Conservation (phyloP, 1,284 basidiomycete genomes). For the Abortiporus biennis region DNA sequence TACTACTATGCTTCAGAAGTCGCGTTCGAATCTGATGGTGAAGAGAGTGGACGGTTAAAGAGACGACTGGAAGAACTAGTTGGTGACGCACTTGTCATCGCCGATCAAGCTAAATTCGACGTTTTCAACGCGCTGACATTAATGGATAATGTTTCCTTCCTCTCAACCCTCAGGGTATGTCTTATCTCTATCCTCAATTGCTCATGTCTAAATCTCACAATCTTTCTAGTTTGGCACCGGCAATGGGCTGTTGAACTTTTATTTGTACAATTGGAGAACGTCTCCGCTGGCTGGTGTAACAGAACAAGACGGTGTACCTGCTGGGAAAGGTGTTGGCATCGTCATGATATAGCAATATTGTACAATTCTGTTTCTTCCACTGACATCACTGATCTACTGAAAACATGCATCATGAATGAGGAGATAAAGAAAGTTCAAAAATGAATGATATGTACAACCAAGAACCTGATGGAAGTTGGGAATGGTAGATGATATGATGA, state of each 20-base stretch:
- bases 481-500: too few species aligned
- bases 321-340: conserved; percentile 73
- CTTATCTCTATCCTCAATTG: background rate
- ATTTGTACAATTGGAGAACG: conserved; percentile 94
- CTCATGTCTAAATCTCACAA: background rate
- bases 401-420: too few species aligned
- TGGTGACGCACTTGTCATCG: conserved; percentile 74
- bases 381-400: background rate
- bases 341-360: conserved; percentile 59
- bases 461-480: too few species aligned
- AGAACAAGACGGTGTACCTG: conserved; percentile 39
- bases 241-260: conserved; percentile 86
- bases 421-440: too few species aligned
- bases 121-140: conserved; percentile 94
- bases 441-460: too few species aligned
- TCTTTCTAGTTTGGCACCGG: conserved; percentile 77
- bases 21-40: conserved; percentile 52
- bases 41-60: conserved; percentile 59
- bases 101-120: conserved; percentile 84
- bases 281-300: conserved; percentile 65
- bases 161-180: conserved; percentile 76
- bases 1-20: conserved; percentile 83
- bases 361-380: background rate
- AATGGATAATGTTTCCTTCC: conserved; percentile 87
- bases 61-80: conserved; percentile 70